Base-by-base conservation (phyloP, 2,329 filamentous ascomycete genomes). In the Rachicladosporium sp. region DNA sequence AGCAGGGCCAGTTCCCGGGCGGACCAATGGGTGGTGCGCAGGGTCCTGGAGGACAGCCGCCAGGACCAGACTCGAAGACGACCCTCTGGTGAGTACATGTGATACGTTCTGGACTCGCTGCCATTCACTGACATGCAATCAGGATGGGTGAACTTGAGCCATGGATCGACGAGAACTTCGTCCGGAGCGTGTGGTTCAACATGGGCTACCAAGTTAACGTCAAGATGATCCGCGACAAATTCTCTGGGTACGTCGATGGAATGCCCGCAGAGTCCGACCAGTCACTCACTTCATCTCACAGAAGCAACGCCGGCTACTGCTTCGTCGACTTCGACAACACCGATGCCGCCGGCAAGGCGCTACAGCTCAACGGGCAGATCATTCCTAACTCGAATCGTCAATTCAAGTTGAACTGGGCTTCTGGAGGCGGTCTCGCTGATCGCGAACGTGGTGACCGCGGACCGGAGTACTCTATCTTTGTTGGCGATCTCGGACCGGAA, bases 361-460 rank as follows among this genome's bases (percentile, higher is more conserved):
- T 98, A n/a, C 71, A 72, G 35, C 72, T 96, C 36, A 96, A 94
- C 61, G 89, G 91, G 36, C 81, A 78, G 41, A 70, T 84, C 35
- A 93, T 98, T 51, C 88, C 89, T 34, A 95, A 95, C 73, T 93
- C 87, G 45, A 82, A 82, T 54, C 86, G 91, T 33, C 81, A 86
- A 36, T 98, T 98, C 76, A 96, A 96, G 74, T 78, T 98, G 45
- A 98, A 98, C 76, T 98, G 91, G 91, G 91, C 91, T 50, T 94
- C 87, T 50, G 91, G 91, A 50, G 91, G 91, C 57, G 91, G 91
- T 42, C 75, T 98, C 32, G 85, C 93, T 51, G 91, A 98, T 63
- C 82, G 91, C 62, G 85, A 83, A 46, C 87, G 87, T 52, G 91
- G 96, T 62, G 91, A 96, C 60, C 88, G 91, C 58, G 88, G 87